Conservation (phyloP, 495 filamentous ascomycete species). For the Staphylotrichum longicolle region DNA sequence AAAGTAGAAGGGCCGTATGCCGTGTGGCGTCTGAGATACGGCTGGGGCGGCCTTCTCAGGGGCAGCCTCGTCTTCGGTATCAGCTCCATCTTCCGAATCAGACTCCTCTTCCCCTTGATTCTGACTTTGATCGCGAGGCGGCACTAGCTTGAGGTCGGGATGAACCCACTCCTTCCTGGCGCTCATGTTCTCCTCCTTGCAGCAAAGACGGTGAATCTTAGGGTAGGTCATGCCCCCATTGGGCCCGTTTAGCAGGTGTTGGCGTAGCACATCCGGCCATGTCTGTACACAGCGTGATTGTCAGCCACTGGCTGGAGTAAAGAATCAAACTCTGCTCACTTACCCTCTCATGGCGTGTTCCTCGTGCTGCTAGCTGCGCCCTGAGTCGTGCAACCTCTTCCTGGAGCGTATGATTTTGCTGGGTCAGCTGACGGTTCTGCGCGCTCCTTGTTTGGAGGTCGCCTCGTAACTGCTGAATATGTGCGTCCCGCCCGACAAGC, state of each 20-base stretch:
- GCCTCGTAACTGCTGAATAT: no score
- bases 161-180: slow-evolving; percentile 21
- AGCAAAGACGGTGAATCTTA: slow-evolving; percentile 20
- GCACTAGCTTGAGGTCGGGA: slow-evolving; percentile 28
- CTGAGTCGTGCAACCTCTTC: no score
- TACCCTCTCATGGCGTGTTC: no score
- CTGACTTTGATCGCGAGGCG: background rate
- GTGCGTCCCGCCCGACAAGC: no score
- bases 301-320: background rate
- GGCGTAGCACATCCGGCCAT: slow-evolving; percentile 4
- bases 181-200: slow-evolving; percentile 42
- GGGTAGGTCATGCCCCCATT: background rate
- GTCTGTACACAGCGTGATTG: background rate
- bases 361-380: no score
- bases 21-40: no score
- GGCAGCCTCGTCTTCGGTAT: background rate
- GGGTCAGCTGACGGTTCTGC: no score
- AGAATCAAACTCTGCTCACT: no score
- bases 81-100: background rate
- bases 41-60: background rate
- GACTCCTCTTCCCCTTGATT: background rate
- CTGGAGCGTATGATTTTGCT: no score
- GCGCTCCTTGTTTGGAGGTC: no score
- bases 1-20: slow-evolving; percentile 25
- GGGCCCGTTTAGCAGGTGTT: background rate